Percentiles rank a stretch among this genome's conserved stretches.
phyloP scores from a whole-genome alignment of 306 rosid species.

The Rubus parviflorus region DNA sequence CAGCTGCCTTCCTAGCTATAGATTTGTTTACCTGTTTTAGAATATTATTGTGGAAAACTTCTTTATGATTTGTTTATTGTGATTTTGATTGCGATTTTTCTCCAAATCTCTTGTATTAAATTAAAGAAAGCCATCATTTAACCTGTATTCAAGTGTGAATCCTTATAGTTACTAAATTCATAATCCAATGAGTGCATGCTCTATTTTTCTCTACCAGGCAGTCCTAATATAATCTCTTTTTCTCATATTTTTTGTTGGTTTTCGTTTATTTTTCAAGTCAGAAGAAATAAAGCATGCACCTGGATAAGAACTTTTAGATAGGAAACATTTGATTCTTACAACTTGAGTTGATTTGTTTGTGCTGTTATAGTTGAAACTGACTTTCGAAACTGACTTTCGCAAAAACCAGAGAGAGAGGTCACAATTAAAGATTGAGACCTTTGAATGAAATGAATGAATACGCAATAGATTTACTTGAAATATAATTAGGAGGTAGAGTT shows the following conservation, averaged over 20 bases:
- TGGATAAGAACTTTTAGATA: conserved; percentile 4
- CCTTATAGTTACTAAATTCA: conserved; percentile 2
- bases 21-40: conserved; percentile 2
- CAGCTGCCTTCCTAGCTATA: conserved; percentile 21
- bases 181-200: background rate
- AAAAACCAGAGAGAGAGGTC: conserved; percentile 15
- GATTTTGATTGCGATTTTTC: background rate
- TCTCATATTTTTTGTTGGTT: conserved; percentile 6
- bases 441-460: conserved; percentile 28
- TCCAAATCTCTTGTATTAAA: background rate
- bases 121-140: conserved; percentile 1
- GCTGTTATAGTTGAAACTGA: background rate
- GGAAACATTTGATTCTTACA: background rate
- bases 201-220: background rate
- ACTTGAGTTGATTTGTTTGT: background rate
- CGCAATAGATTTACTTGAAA: conserved; percentile 27
- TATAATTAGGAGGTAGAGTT: conserved; percentile 34
- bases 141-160: conserved; percentile 15
- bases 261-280: conserved; percentile 2
- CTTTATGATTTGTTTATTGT: conserved; percentile 14
- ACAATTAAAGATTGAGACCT: conserved; percentile 26
- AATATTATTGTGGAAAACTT: conserved; percentile 1
- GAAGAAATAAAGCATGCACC: background rate
- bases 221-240: background rate
- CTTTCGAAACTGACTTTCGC: conserved; percentile 14